Conservation (phyloP, 2,329 filamentous ascomycete species). For the Cytospora schulzeri region DNA sequence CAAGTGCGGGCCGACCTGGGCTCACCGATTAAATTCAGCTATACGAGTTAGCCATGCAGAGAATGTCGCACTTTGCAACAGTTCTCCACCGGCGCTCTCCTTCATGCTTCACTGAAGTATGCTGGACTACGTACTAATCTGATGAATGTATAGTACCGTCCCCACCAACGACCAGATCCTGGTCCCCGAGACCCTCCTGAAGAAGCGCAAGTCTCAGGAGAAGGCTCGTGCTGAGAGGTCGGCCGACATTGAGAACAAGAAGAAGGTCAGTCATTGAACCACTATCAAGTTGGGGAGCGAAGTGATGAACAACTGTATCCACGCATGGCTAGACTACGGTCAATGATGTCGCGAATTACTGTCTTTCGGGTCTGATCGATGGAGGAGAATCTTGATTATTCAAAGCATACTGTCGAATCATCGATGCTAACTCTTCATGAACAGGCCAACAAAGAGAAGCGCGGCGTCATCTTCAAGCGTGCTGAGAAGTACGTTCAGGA, state of each 20-base stretch:
- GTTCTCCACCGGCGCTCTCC: conserved; percentile 86
- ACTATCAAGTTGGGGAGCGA: conserved; percentile 38
- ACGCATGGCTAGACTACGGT: conserved; percentile 80
- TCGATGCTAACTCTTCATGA: conserved; percentile 32
- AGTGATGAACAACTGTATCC: conserved; percentile 89
- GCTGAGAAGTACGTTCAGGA: conserved; percentile 99
- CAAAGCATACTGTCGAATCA: conserved; percentile 38
- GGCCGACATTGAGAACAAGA: conserved; percentile 80
- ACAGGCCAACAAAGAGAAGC: conserved; percentile 98
- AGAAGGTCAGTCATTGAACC: conserved; percentile 70
- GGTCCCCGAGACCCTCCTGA: conserved; percentile 98
- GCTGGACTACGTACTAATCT: conserved; percentile 81
- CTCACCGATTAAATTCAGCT: conserved; percentile 80
- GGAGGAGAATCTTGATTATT: conserved; percentile 20
- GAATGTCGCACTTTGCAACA: conserved; percentile 93
- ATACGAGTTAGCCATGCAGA: conserved; percentile 84
- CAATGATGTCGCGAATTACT: conserved; percentile 97
- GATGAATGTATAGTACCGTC: conserved; percentile 70
- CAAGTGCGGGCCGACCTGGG: conserved; percentile 30
- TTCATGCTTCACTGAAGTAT: conserved; percentile 58
- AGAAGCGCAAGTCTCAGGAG: conserved; percentile 99
- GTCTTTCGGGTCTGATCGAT: conserved; percentile 98
- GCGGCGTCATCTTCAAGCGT: conserved; percentile 98
- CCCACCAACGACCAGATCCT: conserved; percentile 94
- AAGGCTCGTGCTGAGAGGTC: conserved; percentile 92